Evolutionary conservation across 2,329 filamentous ascomycete genomes (phyloP), one percentile per base, ranked within the genome.

Genomic region (Colletotrichum salicis): DNA sequence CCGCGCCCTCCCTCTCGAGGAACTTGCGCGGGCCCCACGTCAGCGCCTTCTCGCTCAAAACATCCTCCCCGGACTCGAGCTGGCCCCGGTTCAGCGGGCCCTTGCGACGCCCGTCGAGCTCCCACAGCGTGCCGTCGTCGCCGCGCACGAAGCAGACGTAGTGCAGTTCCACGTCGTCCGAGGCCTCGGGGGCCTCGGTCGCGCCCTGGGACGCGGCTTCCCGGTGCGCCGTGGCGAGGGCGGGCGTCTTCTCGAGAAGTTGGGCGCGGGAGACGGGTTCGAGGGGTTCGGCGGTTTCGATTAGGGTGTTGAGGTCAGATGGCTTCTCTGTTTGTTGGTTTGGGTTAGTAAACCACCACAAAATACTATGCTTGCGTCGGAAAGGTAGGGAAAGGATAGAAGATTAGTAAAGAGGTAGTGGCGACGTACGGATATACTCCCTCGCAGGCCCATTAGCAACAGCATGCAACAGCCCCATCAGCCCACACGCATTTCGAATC

Each of bases 71-170:
- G 1, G 82, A 81, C 0, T 77, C 84, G 64, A 95, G 80, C 55
- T 82, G 78, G 0, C 92, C 92, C 29, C 88, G 80, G 52, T 83
- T 79, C 35, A 91, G 82, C 8, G 89, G 89, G 0, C 89, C 89
- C 80, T 89, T 90, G 67, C 87, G 79, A 62, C 88, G 82, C 3
- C 89, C 89, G 76, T 91, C 89, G 12, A 91, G 84, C 83, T 91
- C 89, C 87, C 88, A 90, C 48, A 90, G 77, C 13, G 80, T 88
- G 67, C 92, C 92, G 80, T 93, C 90, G 63, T 83, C 83, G 37
- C 86, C 86, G 85, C 95, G 96, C 64, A 96, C 93, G 82, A 98
- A 99, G 79, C 94, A 96, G 58, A 98, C 96, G 80, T 97, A 98
- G 84, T 99, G 96, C 76, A 98, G 86, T 79, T 98, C 96, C n/a